Evolutionary conservation across 768 basidiomycete species (phyloP), one percentile per base, ranked within the genome.

Genomic region (Amylocystis lapponica): DNA sequence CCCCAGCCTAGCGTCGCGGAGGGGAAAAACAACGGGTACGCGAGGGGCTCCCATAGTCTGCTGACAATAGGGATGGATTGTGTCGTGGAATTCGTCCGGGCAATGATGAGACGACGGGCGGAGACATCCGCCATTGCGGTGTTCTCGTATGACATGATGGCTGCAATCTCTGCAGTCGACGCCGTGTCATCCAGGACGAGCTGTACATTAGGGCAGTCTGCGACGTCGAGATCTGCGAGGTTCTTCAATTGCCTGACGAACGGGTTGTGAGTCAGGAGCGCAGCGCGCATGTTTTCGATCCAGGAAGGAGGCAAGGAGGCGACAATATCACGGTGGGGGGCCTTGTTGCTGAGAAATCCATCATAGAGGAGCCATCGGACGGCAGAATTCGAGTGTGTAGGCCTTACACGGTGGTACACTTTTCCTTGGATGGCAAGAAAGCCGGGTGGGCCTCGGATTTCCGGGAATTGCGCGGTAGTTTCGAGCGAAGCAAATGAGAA

Each of bases 1-100:
- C n/a, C n/a, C n/a, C n/a, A n/a, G n/a, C n/a, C n/a, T n/a, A n/a
- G n/a, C n/a, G n/a, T n/a, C n/a, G n/a, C n/a, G n/a, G n/a, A n/a
- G 12, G 66, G 68, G 38, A 68, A 69, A 5, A 68, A 44, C 0
- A 69, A 48, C 2, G 68, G 66, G 46, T 69, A 69, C 1, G 54
- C 52, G 0, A 69, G 44, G 0, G 68, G 66, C 40, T 69, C 67
- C 62, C 64, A 68, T 5, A 66, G 34, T 0, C 57, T 53, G 26
- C 64, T 65, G 11, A 56, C 27, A 10, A 53, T 60, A 1, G 60
- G 42, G 20, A 67, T 59, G 2, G 38, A n/a, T 11, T 47, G 44
- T 33, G 46, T 51, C 11, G 12, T 14, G 4, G 30, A 23, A 29
- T 43, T 35, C 0, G 8, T 31, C 3, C 36, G 41, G 0, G 45